Base-by-base conservation (phyloP, 2,329 filamentous ascomycete genomes). In the Magnaporthiopsis rhizophila region DNA sequence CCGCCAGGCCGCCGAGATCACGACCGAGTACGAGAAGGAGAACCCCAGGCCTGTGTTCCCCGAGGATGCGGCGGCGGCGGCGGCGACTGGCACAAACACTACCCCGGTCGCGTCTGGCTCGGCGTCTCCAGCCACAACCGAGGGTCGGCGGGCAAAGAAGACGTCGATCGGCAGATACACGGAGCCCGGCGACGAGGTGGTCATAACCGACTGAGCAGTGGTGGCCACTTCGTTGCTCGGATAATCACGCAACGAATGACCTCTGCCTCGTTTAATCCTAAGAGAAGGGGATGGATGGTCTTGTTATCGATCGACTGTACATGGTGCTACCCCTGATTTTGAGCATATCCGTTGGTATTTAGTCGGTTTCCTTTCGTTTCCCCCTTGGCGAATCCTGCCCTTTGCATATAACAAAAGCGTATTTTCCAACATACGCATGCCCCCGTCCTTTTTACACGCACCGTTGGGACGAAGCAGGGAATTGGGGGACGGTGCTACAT, bases 1-100 rank as follows among this genome's bases (percentile, higher is more conserved):
- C 72, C 78, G 76, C 26, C 83, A 86, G 65, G 89, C 89, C 3
- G 76, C 79, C 32, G 80, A 81, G 64, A 80, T 85, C 45, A 78
- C 81, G 65, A 75, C 73, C 24, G 74, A 77, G 64, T 89, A 85
- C 66, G 81, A 84, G 65, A 77, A 74, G 65, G 80, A 81, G 4
- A 78, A 88, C 70, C 83, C 84, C 3, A 76, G 76, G 57, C 66
- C 75, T 24, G 72, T 76, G 3, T 72, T 71, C n/a, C 72, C 75
- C 30, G 72, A 74, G 28, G 76, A 77, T 5, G 56, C 62, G 3
- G 59, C 21, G 3, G 56, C 61, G 5, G 59, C 21, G 2, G 58
- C 50, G 1, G 21, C 21, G 18, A 56, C 59, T 2, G 59, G 57
- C 45, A 45, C 21, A 56, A 65, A 74, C n/a, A 70, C 75, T 8